A percentile compares a stretch with the other conserved stretches of the same genome.
These are phyloP conservation scores for Lathyrus tuberosus DNA, from an alignment of 306 rosid species.

Conservation along the genomic window DNA sequence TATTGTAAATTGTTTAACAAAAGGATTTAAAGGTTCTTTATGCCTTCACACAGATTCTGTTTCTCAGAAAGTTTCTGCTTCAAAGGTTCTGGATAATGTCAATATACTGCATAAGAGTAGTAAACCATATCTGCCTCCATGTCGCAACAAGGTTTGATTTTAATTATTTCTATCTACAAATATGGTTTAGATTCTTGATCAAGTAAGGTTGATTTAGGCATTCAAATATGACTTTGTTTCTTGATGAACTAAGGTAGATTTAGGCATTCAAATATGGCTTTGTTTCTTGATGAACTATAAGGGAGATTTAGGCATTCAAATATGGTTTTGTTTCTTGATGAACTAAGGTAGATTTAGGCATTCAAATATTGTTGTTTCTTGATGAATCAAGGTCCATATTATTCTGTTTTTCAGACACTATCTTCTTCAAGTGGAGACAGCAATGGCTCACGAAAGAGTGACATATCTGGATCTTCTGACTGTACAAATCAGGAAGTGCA, in stretches of 20 bases:
- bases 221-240: constrained; percentile 1
- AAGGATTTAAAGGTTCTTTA: not conserved
- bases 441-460: constrained; percentile 28
- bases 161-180: not conserved
- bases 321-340: constrained; percentile 19
- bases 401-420: constrained; percentile 46
- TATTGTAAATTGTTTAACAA: constrained; percentile 24
- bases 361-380: not conserved
- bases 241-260: constrained; percentile 23
- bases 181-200: constrained; percentile 25
- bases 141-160: constrained; percentile 45
- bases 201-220: constrained; percentile 26
- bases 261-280: not conserved
- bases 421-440: constrained; percentile 33
- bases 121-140: constrained; percentile 60
- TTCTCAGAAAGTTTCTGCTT: constrained; percentile 23
- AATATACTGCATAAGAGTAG: constrained; percentile 47
- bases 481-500: constrained; percentile 29
- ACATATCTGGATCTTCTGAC: constrained; percentile 42
- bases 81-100: constrained; percentile 25
- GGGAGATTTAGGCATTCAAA: not conserved
- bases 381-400: constrained; percentile 12
- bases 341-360: constrained; percentile 18
- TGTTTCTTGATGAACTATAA: not conserved
- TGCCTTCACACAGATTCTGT: constrained; percentile 41